Base-by-base conservation (phyloP, 2,329 filamentous ascomycete genomes). In the Pseudocercospora cruenta region DNA sequence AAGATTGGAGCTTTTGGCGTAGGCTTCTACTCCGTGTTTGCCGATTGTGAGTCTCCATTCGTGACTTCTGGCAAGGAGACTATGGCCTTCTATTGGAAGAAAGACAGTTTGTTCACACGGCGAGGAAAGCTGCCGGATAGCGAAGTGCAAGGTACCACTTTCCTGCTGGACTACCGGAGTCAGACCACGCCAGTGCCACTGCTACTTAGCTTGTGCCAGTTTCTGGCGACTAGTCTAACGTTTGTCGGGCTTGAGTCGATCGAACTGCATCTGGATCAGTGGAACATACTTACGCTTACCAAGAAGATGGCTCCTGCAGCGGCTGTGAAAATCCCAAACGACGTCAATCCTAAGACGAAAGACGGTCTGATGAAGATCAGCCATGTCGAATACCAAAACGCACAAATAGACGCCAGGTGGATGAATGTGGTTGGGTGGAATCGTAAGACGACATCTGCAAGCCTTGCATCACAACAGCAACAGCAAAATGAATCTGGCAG, bases 51-150 rank as follows among this genome's bases (percentile, higher is more conserved):
- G 79, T 93, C 97, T 73, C 95, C 95, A 0, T 98, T 99, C 76
- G 91, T 99, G 70, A 95, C 93, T 71, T 98, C 94, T 0, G 95
- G 95, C 0, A 87, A 86, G 68, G 90, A 96, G 79, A 94, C 93
- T 43, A 97, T 99, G 92, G 94, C 94, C 0, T 99, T 99, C 76
- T 99, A 97, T 82, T 99, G 95, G 96, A 98, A 97, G 79, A 94
- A 91, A n/a, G 98, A 98, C 78, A 92, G 93, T 4, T 85, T 99
- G 1, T 98, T 97, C 78, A 99, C 96, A 24, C 91, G 94, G 73
- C 92, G 93, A 72, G 85, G 95, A 22, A 88, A 89, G 71, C 81
- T 97, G 7, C 81, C 84, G 16, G 90, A 85, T 63, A 83, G 83
- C 33, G 71, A 74, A 43, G 65, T 63, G 36, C 66, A 69, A 57